A percentile compares a stretch with the other conserved stretches of the same genome.
Evolutionary conservation across 2,329 filamentous ascomycete species (phyloP).

Genomic region (Epichloe uncinata): DNA sequence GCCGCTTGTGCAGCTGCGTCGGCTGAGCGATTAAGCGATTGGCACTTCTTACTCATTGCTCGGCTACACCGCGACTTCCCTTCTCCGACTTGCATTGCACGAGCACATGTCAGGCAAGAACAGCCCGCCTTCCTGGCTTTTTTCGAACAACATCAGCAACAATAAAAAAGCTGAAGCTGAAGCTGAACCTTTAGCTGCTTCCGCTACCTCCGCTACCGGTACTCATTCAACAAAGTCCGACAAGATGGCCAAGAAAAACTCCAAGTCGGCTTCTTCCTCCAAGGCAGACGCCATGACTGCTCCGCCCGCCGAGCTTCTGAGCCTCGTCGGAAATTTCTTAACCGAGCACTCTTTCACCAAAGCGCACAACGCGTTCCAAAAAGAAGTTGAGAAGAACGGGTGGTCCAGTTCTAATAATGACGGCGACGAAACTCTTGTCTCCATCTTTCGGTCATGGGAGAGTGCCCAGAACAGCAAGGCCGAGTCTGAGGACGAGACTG

Average conservation of each 20-base stretch:
- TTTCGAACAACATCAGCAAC: constrained; percentile 25
- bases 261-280: constrained; percentile 10
- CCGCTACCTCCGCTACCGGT: not conserved
- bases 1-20: not conserved
- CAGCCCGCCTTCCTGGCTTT: constrained; percentile 28
- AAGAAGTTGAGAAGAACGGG: constrained; percentile 44
- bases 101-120: constrained; percentile 19
- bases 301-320: constrained; percentile 48
- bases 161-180: not conserved
- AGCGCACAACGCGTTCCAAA: constrained; percentile 48
- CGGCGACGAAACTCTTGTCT: constrained; percentile 29
- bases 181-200: not conserved
- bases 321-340: constrained; percentile 54
- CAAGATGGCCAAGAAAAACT: constrained; percentile 24
- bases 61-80: not conserved
- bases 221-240: not conserved
- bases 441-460: constrained; percentile 39
- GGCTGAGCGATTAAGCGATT: too few relatives aligned
- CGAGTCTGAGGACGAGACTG: constrained; percentile 12
- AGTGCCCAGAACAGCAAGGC: constrained; percentile 12
- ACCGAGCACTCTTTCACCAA: constrained; percentile 49
- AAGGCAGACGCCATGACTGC: constrained; percentile 13
- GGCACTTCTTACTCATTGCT: not conserved
- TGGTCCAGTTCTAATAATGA: constrained; percentile 20
- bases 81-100: constrained; percentile 5